Base-by-base conservation (phyloP, 2,329 filamentous ascomycete species). In the Reticulascus tulasneorum region DNA sequence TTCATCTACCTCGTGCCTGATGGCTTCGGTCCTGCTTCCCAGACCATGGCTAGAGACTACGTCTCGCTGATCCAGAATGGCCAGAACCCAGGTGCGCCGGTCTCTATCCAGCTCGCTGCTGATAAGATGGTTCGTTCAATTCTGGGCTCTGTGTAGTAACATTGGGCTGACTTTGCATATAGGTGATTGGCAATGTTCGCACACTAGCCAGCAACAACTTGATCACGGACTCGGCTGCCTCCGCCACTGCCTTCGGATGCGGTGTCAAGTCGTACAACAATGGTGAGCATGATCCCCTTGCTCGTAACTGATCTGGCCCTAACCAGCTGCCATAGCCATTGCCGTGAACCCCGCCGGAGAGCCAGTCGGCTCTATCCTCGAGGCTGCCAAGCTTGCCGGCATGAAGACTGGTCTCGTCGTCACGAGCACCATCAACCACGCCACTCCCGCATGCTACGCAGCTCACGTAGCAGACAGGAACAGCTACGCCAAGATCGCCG, bases 331-430 rank as follows among this genome's bases (percentile, higher is more conserved):
- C 12, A 7, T 11, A 42, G 57, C 58, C 15, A 51, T 66, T 34
- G 59, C 46, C 13, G 54, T 64, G 10, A 44, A 55, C 33, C 47
- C 53, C 6, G 52, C 54, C 24, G 52, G 52, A 7, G 47, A 51
- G 11, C 59, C 60, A 13, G 55, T 60, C 13, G 62, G 57, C 23
- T 61, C 58, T 13, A 56, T 66, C 15, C 52, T 65, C 24, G 62
- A 66, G 45, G 60, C 61, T 8, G 62, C 62, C 10, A 59, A 63
- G 42, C 44, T 60, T 21, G 50, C 57, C 21, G 62, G 62, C 23
- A 61, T 58, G 44, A 59, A 57, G 47, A 64, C 62, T 11, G 61
- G 59, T 10, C 54, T 66, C n/a, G 59, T 65, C n/a, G 62, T 63
- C 5, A 64, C 62, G 3, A 60, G 53, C 7, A 59, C 54, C 21